Evolutionary conservation across 805 yeast species (phyloP).

Genomic region (Cyberlindnera mrakii): DNA sequence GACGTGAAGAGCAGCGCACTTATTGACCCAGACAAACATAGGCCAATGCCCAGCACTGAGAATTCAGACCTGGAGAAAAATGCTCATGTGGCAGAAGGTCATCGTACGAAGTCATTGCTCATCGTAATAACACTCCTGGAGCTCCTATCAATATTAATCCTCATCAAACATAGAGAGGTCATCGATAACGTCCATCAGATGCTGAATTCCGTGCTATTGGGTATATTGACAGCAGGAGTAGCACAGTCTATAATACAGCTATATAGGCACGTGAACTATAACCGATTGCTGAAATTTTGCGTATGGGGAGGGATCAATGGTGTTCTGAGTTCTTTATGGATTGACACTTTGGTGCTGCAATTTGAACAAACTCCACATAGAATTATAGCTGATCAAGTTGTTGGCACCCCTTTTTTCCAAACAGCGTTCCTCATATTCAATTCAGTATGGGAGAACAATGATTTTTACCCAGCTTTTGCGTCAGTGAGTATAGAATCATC

Average conservation of each 20-base stretch:
- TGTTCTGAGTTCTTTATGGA: constrained; percentile 47
- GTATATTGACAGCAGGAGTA: constrained; percentile 18
- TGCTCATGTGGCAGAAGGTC: neutral
- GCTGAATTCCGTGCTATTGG: constrained; percentile 20
- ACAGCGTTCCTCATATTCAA: constrained; percentile 41
- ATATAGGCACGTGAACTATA: constrained; percentile 15
- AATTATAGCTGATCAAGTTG: constrained; percentile 45
- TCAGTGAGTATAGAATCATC: constrained; percentile 10
- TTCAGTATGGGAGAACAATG: constrained; percentile 50
- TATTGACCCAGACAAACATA: neutral
- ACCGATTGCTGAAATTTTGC: constrained; percentile 36
- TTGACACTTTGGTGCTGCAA: constrained; percentile 35
- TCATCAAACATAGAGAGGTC: constrained; percentile 18
- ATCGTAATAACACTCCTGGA: constrained; percentile 6
- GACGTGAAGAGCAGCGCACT: neutral
- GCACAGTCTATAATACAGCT: constrained; percentile 22
- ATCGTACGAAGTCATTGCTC: constrained; percentile 9
- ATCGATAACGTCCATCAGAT: constrained; percentile 20
- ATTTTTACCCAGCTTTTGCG: constrained; percentile 26
- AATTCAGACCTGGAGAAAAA: constrained; percentile 18
- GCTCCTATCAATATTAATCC: constrained; percentile 5
- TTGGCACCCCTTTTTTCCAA: constrained; percentile 54
- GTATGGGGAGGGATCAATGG: constrained; percentile 62
- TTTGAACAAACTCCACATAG: constrained; percentile 33
- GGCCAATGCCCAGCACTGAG: neutral